These are phyloP conservation scores for Pyricularia sp. DNA, from an alignment of 2,329 filamentous ascomycete species.

Conservation along the genomic window DNA sequence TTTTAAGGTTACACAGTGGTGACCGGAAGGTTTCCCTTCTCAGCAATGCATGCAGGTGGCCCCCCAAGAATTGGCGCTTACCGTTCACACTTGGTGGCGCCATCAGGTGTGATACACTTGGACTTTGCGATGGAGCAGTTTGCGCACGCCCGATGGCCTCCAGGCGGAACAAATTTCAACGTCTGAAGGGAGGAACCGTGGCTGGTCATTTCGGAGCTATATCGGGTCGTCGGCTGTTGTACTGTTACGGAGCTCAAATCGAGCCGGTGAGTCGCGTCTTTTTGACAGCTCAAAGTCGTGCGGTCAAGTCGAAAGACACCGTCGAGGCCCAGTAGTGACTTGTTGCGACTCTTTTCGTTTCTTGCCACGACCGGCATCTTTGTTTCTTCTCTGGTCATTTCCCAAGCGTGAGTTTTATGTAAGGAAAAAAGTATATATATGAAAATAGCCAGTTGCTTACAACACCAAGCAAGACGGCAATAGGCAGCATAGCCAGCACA, in stretches of 20 bases:
- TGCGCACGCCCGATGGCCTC: slow-evolving; percentile 15
- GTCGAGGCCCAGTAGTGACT: not conserved
- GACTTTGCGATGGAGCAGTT: slow-evolving; percentile 15
- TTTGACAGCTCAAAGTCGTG: not conserved
- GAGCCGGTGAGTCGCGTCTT: not conserved
- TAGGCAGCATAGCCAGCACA: not conserved
- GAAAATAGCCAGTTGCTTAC: not conserved
- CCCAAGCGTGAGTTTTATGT: not conserved
- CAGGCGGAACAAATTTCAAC: slow-evolving; percentile 16
- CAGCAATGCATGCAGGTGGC: not conserved
- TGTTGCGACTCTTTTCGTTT: not conserved
- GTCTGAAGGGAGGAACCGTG: not conserved
- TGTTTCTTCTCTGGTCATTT: not conserved
- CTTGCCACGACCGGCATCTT: not conserved
- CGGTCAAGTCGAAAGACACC: not conserved
- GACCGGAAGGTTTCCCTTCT: not conserved
- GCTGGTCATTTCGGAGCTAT: not conserved
- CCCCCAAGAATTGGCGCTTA: not conserved
- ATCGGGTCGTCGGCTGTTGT: not conserved
- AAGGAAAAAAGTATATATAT: not conserved
- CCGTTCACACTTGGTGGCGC: slow-evolving; percentile 5
- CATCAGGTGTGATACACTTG: slow-evolving; percentile 15
- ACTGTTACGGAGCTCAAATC: not conserved
- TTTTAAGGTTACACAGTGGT: not conserved
- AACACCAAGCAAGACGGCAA: not conserved